Conservation (phyloP, 1,139 yeast genomes). For the Kluyveromyces sp. region DNA sequence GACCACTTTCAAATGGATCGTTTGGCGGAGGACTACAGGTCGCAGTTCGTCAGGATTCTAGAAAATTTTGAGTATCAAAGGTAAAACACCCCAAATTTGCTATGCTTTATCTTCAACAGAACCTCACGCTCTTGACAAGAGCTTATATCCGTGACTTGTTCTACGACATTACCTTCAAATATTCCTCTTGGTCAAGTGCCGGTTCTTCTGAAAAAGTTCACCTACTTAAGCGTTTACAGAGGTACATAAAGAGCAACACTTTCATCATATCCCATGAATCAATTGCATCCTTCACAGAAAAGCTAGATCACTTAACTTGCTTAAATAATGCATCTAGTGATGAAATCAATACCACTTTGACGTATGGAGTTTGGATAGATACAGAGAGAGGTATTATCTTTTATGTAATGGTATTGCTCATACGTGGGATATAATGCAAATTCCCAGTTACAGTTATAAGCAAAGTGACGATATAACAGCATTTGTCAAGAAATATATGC, state of each 20-base stretch:
- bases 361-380: slow-evolving; percentile 21
- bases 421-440: slow-evolving; percentile 5
- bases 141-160: slow-evolving; percentile 10
- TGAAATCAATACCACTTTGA: background rate
- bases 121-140: slow-evolving; percentile 7
- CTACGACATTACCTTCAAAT: slow-evolving; percentile 9
- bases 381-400: slow-evolving; percentile 16
- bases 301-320: slow-evolving; percentile 2
- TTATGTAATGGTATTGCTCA: slow-evolving; percentile 14
- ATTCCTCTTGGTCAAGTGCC: slow-evolving; percentile 6
- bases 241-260: slow-evolving; percentile 1
- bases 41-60: slow-evolving; percentile 9
- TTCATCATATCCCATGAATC: background rate
- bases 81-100: slow-evolving; percentile 5
- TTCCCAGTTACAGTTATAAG: slow-evolving; percentile 14
- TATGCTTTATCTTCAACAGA: slow-evolving; percentile 7
- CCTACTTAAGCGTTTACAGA: background rate
- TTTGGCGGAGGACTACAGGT: slow-evolving; percentile 6
- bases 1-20: slow-evolving; percentile 10
- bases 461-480: slow-evolving; percentile 9
- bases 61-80: slow-evolving; percentile 4
- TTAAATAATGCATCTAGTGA: background rate
- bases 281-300: background rate
- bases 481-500: slow-evolving; percentile 14
- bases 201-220: background rate